These are phyloP conservation scores for Mikania micrantha DNA, from an alignment of 129 eudicot genomes.

Conservation along the genomic window DNA sequence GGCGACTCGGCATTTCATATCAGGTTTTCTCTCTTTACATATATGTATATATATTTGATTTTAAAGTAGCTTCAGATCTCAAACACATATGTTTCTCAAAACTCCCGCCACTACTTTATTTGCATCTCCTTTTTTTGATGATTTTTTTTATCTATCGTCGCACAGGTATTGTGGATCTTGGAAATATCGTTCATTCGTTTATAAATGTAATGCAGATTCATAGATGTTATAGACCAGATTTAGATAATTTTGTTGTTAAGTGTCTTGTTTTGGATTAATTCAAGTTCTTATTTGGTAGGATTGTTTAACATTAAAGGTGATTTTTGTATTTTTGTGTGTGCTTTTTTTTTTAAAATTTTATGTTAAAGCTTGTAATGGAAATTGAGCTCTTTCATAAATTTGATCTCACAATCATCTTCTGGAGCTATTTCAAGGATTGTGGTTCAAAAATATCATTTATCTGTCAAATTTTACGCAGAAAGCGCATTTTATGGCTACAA, in stretches of 20 bases:
- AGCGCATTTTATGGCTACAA: neutral
- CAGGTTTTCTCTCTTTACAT: conserved; percentile 32
- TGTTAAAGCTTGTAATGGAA: no score
- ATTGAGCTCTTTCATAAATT: neutral
- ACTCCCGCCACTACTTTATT: conserved; percentile 2
- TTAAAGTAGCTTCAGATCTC: conserved; percentile 35
- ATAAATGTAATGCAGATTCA: conserved; percentile 17
- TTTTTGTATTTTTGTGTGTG: conserved; percentile 25
- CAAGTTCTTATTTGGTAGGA: neutral
- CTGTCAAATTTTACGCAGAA: neutral
- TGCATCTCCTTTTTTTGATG: neutral
- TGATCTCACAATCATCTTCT: neutral
- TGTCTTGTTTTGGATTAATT: neutral
- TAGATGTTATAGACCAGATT: conserved; percentile 8
- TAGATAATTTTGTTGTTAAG: neutral
- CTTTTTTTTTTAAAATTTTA: neutral
- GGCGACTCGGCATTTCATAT: conserved; percentile 28
- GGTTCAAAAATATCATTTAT: neutral
- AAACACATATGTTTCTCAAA: conserved; percentile 10
- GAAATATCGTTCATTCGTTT: conserved; percentile 5
- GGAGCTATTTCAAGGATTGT: neutral
- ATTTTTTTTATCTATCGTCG: neutral
- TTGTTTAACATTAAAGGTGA: conserved; percentile 2
- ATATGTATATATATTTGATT: neutral
- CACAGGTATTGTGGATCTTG: conserved; percentile 24